Evolutionary conservation across 257 asterid genomes (phyloP), one percentile per base, ranked within the genome.

Genomic region (Oldenlandia corymbosa): DNA sequence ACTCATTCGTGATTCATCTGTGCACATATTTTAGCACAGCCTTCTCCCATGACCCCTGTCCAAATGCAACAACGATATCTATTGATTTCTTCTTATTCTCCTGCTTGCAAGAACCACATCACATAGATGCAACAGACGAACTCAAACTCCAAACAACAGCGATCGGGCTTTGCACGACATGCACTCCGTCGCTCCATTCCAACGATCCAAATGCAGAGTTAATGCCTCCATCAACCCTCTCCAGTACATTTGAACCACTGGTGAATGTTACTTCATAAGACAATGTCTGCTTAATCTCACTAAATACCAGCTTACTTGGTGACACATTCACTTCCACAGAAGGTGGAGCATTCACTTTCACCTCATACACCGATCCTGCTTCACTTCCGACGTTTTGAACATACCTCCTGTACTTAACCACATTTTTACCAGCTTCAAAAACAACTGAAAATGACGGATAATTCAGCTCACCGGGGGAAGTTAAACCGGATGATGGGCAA

Each of bases 391-490:
- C 99, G 41, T 93, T 90, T 61, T 74, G 87, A 58, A 93, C 94
- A 30, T 72, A 76, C 50, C 99, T 79, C 58, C 64, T 85, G 26
- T 87, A 90, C 67, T 70, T 92, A n/a, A 87, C 91, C 71, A 53
- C 80, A 1, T 75, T 24, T 0, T 34, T 62, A 2, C 52, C 31
- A 9, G 81, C 73, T 5, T 30, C 2, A 41, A 89, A 89, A 6
- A 81, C 91, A 6, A 87, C 96, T 2, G 96, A 81, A 28, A 92
- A 89, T 0, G 99, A 84, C 27, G 99, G 97, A 71, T 89, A 90
- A 58, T 92, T 92, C 87, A 92, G 62, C 48, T 87, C 71, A 0
- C 99, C 99, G 0, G 99, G 94, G 8, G 76, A 80, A 64, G 62
- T 69, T 27, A 84, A 68, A 37, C 78, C 81, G 11, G 66, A 37